Evolutionary conservation across 2,329 filamentous ascomycete genomes (phyloP).

Genomic region (Monosporascus sp.): DNA sequence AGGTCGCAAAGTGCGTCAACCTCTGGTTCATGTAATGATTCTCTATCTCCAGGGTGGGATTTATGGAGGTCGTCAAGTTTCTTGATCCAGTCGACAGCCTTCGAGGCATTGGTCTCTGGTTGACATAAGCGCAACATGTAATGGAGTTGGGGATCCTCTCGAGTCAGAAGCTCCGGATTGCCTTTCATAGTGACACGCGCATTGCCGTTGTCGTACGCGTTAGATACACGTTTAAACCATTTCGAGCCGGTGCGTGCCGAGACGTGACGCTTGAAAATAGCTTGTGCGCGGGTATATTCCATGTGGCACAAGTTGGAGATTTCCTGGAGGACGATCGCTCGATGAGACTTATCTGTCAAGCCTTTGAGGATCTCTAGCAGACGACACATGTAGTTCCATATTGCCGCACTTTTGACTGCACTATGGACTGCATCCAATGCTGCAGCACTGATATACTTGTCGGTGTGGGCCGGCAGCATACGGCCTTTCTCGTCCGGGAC

Average conservation of each 20-base stretch:
- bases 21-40: constrained; percentile 28
- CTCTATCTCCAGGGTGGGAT: constrained; percentile 25
- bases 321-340: constrained; percentile 36
- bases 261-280: constrained; percentile 34
- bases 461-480: constrained; percentile 28
- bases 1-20: constrained; percentile 30
- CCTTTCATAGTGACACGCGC: constrained; percentile 34
- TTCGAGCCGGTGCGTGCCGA: constrained; percentile 29
- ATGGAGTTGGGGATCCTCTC: constrained; percentile 33
- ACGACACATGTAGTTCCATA: constrained; percentile 34
- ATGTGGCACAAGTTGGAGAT: constrained; percentile 38
- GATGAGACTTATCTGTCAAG: constrained; percentile 23
- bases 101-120: constrained; percentile 25
- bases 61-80: constrained; percentile 34
- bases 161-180: constrained; percentile 33
- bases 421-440: constrained; percentile 36
- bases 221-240: constrained; percentile 36
- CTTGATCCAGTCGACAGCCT: constrained; percentile 34
- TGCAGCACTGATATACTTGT: constrained; percentile 35
- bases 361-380: constrained; percentile 30
- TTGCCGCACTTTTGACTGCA: constrained; percentile 27
- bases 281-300: constrained; percentile 34
- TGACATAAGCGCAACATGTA: constrained; percentile 41
- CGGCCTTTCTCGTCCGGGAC: constrained; percentile 40
- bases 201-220: constrained; percentile 30